Base-by-base conservation (phyloP, 2,329 filamentous ascomycete genomes). In the Ophiostoma pallidulum region DNA sequence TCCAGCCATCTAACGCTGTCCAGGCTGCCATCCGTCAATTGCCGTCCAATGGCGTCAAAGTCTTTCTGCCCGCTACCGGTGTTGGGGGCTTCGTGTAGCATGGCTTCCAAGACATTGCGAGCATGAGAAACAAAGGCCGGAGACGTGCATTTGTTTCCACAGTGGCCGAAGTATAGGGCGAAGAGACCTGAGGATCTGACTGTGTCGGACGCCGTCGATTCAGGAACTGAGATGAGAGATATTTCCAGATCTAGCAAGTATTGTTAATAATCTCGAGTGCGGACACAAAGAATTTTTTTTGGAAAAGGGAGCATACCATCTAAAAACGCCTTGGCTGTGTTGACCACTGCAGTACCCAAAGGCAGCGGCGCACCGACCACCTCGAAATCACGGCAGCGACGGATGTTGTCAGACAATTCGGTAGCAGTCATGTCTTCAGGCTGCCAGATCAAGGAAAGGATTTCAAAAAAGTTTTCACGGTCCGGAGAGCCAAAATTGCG, bases 381-480 rank as follows among this genome's bases (percentile, higher is more conserved):
- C 1, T 50, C 48, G 14, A 41, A 47, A n/a, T 49, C 47, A 18
- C 52, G 52, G 20, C 54, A 54, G 13, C 54, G 53, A 20, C 56
- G 56, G 16, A 66, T 41, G 5, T 63, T 53, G n/a, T 52, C 53
- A 13, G 56, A 48, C 12, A 67, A 51, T 8, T 64, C 60, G 4
- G 55, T 52, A 3, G 57, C 51, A 3, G 54, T 60, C 50, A 66
- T 60, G 28, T 55, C 54, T 8, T 57, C 53, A 2, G 73, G 73
- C 36, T 73, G 67, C 74, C 75, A 78, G 3, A 78, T 66, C 12
- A 60, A 56, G 26, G 62, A 57, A 2, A 70, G 69, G 12, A 76
- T 57, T 47, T 72, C 62, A 4, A 62, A 60, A 52, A 74, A 78
- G 4, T 60, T 49, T 12, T 59, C 51, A 19, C 59, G 60, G 26